Base-by-base conservation (phyloP, 805 yeast genomes). In the Metschnikowia chrysomelidarum region DNA sequence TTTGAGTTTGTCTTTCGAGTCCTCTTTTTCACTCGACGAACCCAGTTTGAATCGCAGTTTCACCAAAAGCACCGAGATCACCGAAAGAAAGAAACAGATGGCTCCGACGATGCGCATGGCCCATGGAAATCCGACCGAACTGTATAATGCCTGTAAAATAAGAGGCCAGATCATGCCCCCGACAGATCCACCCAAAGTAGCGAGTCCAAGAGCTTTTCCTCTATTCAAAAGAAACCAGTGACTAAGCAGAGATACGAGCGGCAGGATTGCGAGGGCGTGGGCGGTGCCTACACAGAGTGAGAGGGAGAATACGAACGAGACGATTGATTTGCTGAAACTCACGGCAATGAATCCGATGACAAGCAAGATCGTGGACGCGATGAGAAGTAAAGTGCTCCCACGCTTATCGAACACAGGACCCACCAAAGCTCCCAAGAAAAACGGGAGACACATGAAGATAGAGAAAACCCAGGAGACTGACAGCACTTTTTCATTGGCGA, bases 121-220 rank as follows among this genome's bases (percentile, higher is more conserved):
- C 83, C 85, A 80, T 2, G 62, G 69, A 51, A 66, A 81, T 2
- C 87, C 85, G n/a, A 73, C 54, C 10, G 53, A 50, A 2, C 60
- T 51, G 42, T 73, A 72, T 32, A 76, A 51, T 9, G 63, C 51
- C 38, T 71, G 59, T 40, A 79, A 55, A 53, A 76, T 57, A 24
- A 80, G 55, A 1, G 87, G 85, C 51, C 76, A 73, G 4, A 78
- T 50, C 8, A 79, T 64, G 4, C 87, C 88, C 2, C 87, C 87
- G 5, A 78, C 56, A 3, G 83, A 75, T 1, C 85, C 85, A 2
- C 87, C 87, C 7, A 77, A 58, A 36, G 81, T 75, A 4, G 82
- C 80, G 3, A 79, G 44, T 0, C 87, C 85, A 22, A 78, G 62
- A 5, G 80, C 82, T 40, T 69, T 63, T 1, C 82, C 88, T 47